These are phyloP conservation scores for Fonsecaea nubica DNA, from an alignment of 2,329 filamentous ascomycete genomes.

Conservation along the genomic window DNA sequence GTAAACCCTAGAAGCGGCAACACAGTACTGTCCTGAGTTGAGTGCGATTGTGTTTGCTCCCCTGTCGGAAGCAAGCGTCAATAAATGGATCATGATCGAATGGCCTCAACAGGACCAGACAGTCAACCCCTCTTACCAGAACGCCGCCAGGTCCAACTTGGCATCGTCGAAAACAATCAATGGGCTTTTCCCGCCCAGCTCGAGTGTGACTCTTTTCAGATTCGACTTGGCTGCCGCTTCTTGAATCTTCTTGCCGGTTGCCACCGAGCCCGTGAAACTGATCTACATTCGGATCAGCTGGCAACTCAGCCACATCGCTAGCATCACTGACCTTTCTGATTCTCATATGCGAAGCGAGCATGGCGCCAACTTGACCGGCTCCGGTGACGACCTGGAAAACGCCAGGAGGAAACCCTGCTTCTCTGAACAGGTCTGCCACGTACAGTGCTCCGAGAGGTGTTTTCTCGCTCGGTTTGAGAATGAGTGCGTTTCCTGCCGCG, in stretches of 20 bases:
- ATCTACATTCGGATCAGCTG: too few species aligned
- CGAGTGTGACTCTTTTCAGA: constrained; percentile 67
- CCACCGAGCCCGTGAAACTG: constrained; percentile 67
- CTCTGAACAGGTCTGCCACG: constrained; percentile 60
- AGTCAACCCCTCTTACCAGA: too few species aligned
- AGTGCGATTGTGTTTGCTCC: constrained; percentile 41
- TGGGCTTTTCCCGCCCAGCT: constrained; percentile 55
- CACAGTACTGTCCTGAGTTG: constrained; percentile 45
- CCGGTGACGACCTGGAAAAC: constrained; percentile 67
- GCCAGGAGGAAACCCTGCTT: constrained; percentile 64
- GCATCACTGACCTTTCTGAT: constrained; percentile 68
- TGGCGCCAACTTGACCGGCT: constrained; percentile 64
- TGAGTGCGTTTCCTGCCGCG: constrained; percentile 59
- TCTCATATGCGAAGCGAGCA: constrained; percentile 63
- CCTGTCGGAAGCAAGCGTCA: too few species aligned
- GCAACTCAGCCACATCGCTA: too few species aligned
- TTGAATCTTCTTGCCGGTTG: constrained; percentile 67
- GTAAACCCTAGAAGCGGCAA: constrained; percentile 61
- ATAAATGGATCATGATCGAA: too few species aligned
- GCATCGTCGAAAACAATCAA: constrained; percentile 46
- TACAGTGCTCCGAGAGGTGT: constrained; percentile 62
- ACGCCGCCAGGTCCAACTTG: constrained; percentile 44
- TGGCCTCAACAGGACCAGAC: too few species aligned
- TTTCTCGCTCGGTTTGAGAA: constrained; percentile 64
- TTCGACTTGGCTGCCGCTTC: constrained; percentile 57